Evolutionary conservation across 2,329 filamentous ascomycete species (phyloP).

Genomic region (Cucurbitaria berberidis): DNA sequence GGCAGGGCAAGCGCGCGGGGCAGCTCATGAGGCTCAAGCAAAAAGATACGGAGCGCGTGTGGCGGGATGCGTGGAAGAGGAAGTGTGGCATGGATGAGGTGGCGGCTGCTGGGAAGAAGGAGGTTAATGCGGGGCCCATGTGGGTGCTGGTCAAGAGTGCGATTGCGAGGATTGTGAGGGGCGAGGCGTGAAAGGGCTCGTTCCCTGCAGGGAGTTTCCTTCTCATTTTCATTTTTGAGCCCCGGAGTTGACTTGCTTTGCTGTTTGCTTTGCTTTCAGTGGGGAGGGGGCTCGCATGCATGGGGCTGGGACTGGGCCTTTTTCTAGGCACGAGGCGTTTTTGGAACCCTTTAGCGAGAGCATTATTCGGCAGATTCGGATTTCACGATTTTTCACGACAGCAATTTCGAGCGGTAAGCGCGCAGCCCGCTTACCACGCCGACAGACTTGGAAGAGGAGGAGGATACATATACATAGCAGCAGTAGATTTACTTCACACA

Average conservation of each 20-base stretch:
- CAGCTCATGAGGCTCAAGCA: conserved; percentile 28
- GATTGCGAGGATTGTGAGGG: conserved; percentile 28
- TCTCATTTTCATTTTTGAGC: background rate
- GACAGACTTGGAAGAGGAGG: background rate
- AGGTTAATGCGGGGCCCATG: conserved; percentile 34
- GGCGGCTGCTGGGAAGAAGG: conserved; percentile 18
- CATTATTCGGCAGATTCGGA: conserved; percentile 1
- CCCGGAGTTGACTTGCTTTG: no score
- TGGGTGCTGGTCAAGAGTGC: conserved; percentile 37
- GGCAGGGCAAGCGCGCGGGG: conserved; percentile 29
- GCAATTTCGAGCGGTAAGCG: conserved; percentile 1
- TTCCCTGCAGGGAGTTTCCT: background rate
- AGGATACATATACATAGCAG: background rate
- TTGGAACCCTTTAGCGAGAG: conserved; percentile 6
- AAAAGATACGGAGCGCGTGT: conserved; percentile 26
- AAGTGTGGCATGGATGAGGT: conserved; percentile 29
- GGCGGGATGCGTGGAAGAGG: conserved; percentile 33
- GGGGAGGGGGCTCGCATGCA: background rate
- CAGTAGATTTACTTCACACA: background rate
- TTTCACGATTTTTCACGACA: conserved; percentile 1
- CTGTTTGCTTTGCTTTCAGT: background rate
- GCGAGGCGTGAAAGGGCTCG: conserved; percentile 27
- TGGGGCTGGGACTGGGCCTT: background rate
- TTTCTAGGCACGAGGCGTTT: conserved; percentile 5
- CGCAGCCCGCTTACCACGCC: background rate